A percentile compares a stretch with the other conserved stretches of the same genome.
Evolutionary conservation across 2,329 filamentous ascomycete species (phyloP).

Genomic region (Fusarium verticillioides): DNA sequence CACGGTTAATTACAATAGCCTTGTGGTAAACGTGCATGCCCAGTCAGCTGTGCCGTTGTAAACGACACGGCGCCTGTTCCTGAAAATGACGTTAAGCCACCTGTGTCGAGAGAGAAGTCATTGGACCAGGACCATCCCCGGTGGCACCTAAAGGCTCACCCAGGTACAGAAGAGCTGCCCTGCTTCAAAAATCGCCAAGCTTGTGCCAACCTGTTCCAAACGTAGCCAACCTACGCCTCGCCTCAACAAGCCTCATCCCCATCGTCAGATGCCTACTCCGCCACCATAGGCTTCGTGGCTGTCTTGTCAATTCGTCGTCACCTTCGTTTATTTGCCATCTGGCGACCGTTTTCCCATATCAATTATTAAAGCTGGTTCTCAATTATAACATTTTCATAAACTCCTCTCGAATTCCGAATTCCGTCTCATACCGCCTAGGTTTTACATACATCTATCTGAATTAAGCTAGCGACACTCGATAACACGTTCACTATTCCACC

Average conservation of each 20-base stretch:
- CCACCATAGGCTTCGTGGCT: conserved; percentile 45
- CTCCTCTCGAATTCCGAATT: background rate
- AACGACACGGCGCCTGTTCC: conserved; percentile 7
- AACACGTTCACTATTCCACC: conserved; percentile 36
- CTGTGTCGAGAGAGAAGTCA: conserved; percentile 15
- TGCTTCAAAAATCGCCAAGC: conserved; percentile 26
- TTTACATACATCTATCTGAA: conserved; percentile 1
- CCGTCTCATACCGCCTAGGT: conserved; percentile 3
- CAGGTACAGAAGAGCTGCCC: conserved; percentile 40
- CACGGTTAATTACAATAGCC: conserved; percentile 7
- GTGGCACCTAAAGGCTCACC: conserved; percentile 31
- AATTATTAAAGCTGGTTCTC: conserved; percentile 19
- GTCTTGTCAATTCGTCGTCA: conserved; percentile 40
- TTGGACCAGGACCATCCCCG: conserved; percentile 38
- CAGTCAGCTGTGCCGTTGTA: conserved; percentile 10
- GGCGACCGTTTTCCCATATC: conserved; percentile 11
- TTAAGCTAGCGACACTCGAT: conserved; percentile 21
- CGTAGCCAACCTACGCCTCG: conserved; percentile 24
- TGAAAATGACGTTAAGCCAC: conserved; percentile 21
- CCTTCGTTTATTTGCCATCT: conserved; percentile 33
- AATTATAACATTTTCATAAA: conserved; percentile 11
- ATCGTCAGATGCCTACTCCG: conserved; percentile 46
- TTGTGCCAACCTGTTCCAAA: conserved; percentile 22
- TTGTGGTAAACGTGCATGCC: background rate
- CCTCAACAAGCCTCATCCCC: conserved; percentile 45